These are phyloP conservation scores for Trapa incisa DNA, from an alignment of 345 rosid genomes.

Conservation along the genomic window DNA sequence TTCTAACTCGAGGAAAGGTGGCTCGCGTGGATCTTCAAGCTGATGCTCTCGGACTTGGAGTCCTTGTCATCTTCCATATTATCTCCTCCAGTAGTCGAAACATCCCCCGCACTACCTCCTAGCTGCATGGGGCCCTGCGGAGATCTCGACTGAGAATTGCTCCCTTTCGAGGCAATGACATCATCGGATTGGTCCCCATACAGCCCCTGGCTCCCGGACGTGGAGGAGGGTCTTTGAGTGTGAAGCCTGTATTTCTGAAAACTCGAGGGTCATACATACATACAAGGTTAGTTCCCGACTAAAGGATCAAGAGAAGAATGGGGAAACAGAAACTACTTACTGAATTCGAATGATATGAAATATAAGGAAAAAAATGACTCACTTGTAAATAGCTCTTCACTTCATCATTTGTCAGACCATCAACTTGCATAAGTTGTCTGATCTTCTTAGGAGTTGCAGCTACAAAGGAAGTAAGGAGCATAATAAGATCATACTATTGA, in stretches of 20 bases:
- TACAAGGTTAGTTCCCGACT: conserved; percentile 2
- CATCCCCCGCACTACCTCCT: conserved; percentile 43
- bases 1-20: no score
- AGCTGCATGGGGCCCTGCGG: conserved; percentile 90
- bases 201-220: conserved; percentile 59
- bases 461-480: conserved; percentile 17
- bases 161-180: conserved; percentile 40
- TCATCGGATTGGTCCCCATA: conserved; percentile 43
- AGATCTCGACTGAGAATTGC: conserved; percentile 57
- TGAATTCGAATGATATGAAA: background rate
- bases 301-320: background rate
- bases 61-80: conserved; percentile 59
- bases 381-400: conserved; percentile 99
- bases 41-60: conserved; percentile 51
- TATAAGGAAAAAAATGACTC: conserved; percentile 4
- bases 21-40: conserved; percentile 39
- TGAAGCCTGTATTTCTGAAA: conserved; percentile 86
- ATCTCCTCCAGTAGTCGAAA: conserved; percentile 40
- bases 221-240: conserved; percentile 33
- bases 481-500: background rate
- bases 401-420: conserved; percentile 95
- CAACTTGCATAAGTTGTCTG: conserved; percentile 89
- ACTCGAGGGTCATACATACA: background rate
- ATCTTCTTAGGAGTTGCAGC: conserved; percentile 98
- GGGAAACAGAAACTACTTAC: background rate